Percentiles rank a stretch among this genome's conserved stretches.
phyloP scores from a whole-genome alignment of 768 basidiomycete species.

The Lactarius sp. region DNA sequence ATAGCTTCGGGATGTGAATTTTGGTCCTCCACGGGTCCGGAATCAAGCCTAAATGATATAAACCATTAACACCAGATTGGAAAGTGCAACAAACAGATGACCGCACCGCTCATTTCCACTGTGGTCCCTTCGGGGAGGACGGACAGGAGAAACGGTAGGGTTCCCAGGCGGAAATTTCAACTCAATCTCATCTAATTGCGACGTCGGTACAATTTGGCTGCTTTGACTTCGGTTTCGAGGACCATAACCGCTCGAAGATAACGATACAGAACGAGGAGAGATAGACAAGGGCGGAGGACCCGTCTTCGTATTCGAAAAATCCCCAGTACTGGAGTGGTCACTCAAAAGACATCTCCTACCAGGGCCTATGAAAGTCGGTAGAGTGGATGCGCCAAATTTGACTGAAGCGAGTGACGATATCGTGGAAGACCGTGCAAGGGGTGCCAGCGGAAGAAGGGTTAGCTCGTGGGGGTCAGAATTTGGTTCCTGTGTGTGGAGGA shows the following conservation, averaged over 20 bases:
- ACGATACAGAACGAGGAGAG: not conserved
- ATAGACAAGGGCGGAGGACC: not conserved
- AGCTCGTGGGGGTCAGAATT: not conserved
- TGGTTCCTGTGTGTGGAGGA: not conserved
- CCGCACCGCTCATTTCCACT: constrained; percentile 4
- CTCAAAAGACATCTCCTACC: not conserved
- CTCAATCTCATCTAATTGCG: constrained; percentile 20
- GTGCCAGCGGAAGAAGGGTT: not conserved
- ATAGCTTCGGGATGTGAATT: not conserved
- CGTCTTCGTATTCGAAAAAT: not conserved
- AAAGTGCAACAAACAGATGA: not conserved
- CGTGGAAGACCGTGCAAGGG: not conserved
- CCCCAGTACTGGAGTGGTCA: not conserved
- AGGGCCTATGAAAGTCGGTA: not conserved
- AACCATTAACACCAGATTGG: not conserved
- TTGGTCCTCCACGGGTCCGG: not conserved
- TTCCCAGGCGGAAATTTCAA: not conserved
- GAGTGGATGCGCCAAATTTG: not conserved
- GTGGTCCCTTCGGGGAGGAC: not conserved
- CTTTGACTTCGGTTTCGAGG: constrained; percentile 1
- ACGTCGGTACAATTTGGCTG: constrained; percentile 18
- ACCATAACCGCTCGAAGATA: not conserved
- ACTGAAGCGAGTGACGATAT: not conserved
- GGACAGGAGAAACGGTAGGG: not conserved
- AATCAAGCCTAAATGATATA: not conserved